Percentiles rank a stretch among this genome's conserved stretches.
Evolutionary conservation across 805 yeast genomes (phyloP).

Genomic region (Starmerella khaoyaiensis): DNA sequence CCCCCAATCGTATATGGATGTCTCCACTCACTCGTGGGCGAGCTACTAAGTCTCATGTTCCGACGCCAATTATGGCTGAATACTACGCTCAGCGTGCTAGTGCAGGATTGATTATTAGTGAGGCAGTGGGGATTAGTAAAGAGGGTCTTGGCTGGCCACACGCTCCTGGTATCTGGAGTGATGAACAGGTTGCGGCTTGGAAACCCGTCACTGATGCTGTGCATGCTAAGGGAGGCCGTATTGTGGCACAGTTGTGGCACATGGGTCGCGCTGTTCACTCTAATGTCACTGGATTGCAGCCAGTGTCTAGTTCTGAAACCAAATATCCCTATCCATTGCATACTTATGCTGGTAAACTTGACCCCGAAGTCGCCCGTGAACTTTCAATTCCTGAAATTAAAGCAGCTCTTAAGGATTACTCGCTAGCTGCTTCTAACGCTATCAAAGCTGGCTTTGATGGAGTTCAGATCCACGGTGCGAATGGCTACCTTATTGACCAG

Average conservation of each 20-base stretch:
- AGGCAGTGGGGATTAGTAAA: constrained; percentile 40
- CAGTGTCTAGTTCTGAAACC: constrained; percentile 10
- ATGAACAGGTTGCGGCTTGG: constrained; percentile 27
- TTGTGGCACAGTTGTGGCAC: constrained; percentile 18
- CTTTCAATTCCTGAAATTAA: constrained; percentile 36
- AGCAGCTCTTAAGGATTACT: constrained; percentile 34
- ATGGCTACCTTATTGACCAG: constrained; percentile 42
- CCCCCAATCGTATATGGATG: constrained; percentile 33
- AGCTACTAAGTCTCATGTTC: constrained; percentile 26
- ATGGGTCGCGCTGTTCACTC: constrained; percentile 18
- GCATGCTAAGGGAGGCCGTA: constrained; percentile 22
- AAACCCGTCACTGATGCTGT: constrained; percentile 26
- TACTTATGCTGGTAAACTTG: constrained; percentile 16
- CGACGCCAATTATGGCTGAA: constrained; percentile 35
- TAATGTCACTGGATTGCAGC: constrained; percentile 8
- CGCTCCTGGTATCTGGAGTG: constrained; percentile 24
- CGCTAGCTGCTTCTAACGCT: constrained; percentile 41
- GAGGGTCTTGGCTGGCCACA: constrained; percentile 32
- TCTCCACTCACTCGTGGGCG: constrained; percentile 42
- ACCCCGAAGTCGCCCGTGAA: constrained; percentile 26
- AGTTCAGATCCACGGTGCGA: constrained; percentile 53
- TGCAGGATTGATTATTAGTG: constrained; percentile 38
- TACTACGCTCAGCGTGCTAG: constrained; percentile 47
- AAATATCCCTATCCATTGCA: constrained; percentile 2
- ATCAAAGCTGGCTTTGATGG: constrained; percentile 47